Conservation (phyloP, 2,329 filamentous ascomycete species). For the Thielaviopsis musarum region DNA sequence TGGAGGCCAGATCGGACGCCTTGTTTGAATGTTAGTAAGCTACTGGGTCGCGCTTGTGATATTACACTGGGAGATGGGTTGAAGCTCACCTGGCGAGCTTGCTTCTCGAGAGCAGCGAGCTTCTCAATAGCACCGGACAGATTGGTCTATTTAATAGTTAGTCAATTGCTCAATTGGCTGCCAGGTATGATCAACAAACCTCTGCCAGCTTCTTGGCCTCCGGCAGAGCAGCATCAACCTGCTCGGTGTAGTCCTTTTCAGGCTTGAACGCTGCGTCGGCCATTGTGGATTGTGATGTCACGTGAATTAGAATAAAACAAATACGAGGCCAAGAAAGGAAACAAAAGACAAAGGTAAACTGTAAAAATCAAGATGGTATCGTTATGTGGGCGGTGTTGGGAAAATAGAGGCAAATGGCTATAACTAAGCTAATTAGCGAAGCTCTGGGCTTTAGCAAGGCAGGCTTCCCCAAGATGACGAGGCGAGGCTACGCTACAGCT, state of each 20-base stretch:
- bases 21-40: conserved; percentile 30
- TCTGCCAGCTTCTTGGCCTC: conserved; percentile 82
- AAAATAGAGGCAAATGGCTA: background rate
- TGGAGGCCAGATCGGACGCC: conserved; percentile 92
- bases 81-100: conserved; percentile 69
- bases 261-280: conserved; percentile 73
- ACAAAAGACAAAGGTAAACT: background rate
- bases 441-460: background rate
- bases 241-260: conserved; percentile 97
- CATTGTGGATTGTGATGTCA: conserved; percentile 32
- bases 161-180: conserved; percentile 13
- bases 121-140: conserved; percentile 84
- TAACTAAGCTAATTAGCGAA: background rate
- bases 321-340: background rate
- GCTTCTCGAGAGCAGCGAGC: conserved; percentile 81
- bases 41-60: conserved; percentile 12
- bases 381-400: background rate
- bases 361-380: background rate
- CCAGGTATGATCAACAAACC: conserved; percentile 34
- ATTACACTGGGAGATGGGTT: conserved; percentile 12
- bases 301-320: background rate
- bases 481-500: background rate
- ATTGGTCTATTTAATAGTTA: conserved; percentile 38
- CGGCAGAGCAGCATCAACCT: conserved; percentile 79
- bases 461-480: background rate